Evolutionary conservation across 352 stramenopile species (phyloP).

Genomic region (Pythium insidiosum): DNA sequence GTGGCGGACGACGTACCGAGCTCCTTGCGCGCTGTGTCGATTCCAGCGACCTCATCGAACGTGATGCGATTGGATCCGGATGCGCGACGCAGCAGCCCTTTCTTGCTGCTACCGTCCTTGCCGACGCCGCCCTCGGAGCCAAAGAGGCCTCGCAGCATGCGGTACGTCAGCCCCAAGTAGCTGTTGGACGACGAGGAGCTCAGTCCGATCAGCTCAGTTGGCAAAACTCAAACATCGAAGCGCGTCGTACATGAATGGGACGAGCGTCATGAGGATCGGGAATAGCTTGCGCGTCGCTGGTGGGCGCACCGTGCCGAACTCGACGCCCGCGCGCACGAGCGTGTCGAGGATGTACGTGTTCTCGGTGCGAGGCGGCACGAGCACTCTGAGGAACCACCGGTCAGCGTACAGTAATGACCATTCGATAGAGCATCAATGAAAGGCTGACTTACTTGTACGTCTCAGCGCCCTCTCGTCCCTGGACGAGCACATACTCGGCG

Average conservation of each 20-base stretch:
- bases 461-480: slow-evolving; percentile 26
- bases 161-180: slow-evolving; percentile 82
- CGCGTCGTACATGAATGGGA: slow-evolving; percentile 73
- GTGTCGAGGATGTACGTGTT: slow-evolving; percentile 64
- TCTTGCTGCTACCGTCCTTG: slow-evolving; percentile 61
- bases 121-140: slow-evolving; percentile 32
- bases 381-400: slow-evolving; percentile 27
- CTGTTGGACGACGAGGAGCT: slow-evolving; percentile 9
- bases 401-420: not conserved
- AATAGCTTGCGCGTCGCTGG: slow-evolving; percentile 33
- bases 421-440: slow-evolving; percentile 1
- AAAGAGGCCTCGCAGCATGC: slow-evolving; percentile 70
- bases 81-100: slow-evolving; percentile 20
- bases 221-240: too few relatives aligned
- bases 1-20: slow-evolving; percentile 28
- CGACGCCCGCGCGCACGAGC: slow-evolving; percentile 47
- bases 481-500: slow-evolving; percentile 45
- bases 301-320: slow-evolving; percentile 56
- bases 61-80: slow-evolving; percentile 35
- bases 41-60: slow-evolving; percentile 93
- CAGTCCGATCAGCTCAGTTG: not conserved
- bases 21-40: slow-evolving; percentile 91
- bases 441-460: slow-evolving; percentile 44
- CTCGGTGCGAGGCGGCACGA: slow-evolving; percentile 64
- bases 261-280: slow-evolving; percentile 50